A percentile compares a stretch with the other conserved stretches of the same genome.
Conservation (phyloP, 2,329 filamentous ascomycete genomes). For the Fusarium nodosum region DNA sequence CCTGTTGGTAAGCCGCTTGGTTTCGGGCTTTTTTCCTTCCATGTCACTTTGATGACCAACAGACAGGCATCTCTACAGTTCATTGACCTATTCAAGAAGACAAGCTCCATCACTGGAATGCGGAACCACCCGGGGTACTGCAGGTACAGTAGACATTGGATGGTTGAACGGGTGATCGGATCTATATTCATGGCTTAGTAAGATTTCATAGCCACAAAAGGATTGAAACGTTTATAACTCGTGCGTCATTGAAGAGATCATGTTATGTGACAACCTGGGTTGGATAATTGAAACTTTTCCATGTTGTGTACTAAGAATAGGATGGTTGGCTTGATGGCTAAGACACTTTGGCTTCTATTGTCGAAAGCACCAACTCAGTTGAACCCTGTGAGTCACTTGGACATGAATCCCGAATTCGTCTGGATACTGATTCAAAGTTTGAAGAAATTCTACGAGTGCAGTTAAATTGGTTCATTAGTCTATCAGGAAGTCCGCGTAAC, state of each 20-base stretch:
- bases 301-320: constrained; percentile 22
- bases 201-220: not conserved
- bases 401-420: not conserved
- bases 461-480: not conserved
- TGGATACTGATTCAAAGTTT: not conserved
- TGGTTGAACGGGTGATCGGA: constrained; percentile 23
- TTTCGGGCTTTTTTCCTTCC: constrained; percentile 5
- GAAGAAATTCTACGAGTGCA: too few relatives aligned
- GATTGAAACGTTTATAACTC: not conserved
- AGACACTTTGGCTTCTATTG: constrained; percentile 1
- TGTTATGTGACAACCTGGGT: not conserved
- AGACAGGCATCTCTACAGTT: not conserved
- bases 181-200: not conserved
- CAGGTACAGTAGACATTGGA: not conserved
- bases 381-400: not conserved
- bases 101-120: not conserved
- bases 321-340: not conserved
- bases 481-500: not conserved
- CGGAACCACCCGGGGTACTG: constrained; percentile 13
- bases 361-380: not conserved
- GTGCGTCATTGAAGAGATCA: constrained; percentile 15
- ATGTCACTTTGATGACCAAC: not conserved
- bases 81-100: not conserved
- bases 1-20: not conserved
- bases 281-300: not conserved